phyloP scores from a whole-genome alignment of 192 early-diverging fungal species.

The Linnemannia schmuckeri region DNA sequence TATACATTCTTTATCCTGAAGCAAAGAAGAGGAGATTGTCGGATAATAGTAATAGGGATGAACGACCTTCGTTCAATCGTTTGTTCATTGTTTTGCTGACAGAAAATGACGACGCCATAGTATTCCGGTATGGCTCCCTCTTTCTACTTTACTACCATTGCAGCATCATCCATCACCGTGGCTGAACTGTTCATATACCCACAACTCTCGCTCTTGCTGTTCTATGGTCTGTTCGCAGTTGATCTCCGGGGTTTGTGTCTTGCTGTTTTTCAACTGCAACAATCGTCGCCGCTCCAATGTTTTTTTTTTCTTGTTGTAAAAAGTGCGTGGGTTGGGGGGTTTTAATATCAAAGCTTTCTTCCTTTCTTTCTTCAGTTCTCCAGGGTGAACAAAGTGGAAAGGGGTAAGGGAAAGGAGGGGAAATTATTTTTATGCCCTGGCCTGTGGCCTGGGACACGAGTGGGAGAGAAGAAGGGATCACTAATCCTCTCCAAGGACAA shows the following conservation, averaged over 20 bases:
- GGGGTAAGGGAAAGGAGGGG: not conserved
- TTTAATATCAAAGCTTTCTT: not conserved
- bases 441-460: not conserved
- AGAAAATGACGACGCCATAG: not conserved
- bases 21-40: not conserved
- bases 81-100: not conserved
- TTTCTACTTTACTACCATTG: not conserved
- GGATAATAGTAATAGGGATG: not conserved
- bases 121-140: not conserved
- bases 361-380: not conserved
- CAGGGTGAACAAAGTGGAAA: not conserved
- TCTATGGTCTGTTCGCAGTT: not conserved
- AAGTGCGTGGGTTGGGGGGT: not conserved
- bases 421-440: constrained; percentile 1
- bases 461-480: not conserved
- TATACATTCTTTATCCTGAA: not conserved
- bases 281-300: not conserved
- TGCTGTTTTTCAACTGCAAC: not conserved
- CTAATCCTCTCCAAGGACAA: not conserved
- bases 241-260: not conserved
- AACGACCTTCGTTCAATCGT: not conserved
- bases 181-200: not conserved
- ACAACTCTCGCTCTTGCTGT: not conserved
- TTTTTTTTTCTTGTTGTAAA: not conserved
- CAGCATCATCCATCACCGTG: not conserved